These are phyloP conservation scores for Lasiosphaeris hirsuta DNA, from an alignment of 495 filamentous ascomycete species.

Conservation along the genomic window DNA sequence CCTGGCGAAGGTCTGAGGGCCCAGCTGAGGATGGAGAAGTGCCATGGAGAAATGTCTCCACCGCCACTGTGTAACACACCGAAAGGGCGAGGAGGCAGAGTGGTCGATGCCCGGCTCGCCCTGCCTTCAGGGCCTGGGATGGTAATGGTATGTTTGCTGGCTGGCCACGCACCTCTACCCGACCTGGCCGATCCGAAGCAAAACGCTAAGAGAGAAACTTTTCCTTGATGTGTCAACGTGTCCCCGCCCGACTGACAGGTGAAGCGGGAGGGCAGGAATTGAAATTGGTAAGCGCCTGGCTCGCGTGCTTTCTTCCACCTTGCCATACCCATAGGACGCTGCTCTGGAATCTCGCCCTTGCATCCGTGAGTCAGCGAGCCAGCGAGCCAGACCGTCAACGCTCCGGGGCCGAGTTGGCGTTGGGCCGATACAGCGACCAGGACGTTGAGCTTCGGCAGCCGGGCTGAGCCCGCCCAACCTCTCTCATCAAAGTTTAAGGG, in stretches of 20 bases:
- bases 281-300: no score
- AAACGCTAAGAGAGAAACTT: neutral
- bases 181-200: constrained; percentile 1
- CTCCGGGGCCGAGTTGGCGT: neutral
- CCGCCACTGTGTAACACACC: constrained; percentile 11
- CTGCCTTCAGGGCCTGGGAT: no score
- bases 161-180: neutral
- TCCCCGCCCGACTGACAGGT: neutral
- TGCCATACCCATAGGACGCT: neutral
- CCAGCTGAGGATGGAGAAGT: neutral
- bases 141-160: neutral
- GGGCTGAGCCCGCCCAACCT: no score
- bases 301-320: no score
- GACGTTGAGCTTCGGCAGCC: neutral
- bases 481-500: neutral
- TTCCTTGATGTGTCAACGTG: neutral
- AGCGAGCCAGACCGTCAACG: neutral
- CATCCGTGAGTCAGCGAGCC: neutral
- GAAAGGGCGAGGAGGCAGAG: neutral
- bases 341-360: neutral
- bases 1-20: neutral
- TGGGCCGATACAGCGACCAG: neutral
- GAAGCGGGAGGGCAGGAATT: neutral
- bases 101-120: no score
- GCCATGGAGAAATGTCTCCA: neutral